These are phyloP conservation scores for Erodium trifolium DNA, from an alignment of 441 rosid species.

Conservation along the genomic window DNA sequence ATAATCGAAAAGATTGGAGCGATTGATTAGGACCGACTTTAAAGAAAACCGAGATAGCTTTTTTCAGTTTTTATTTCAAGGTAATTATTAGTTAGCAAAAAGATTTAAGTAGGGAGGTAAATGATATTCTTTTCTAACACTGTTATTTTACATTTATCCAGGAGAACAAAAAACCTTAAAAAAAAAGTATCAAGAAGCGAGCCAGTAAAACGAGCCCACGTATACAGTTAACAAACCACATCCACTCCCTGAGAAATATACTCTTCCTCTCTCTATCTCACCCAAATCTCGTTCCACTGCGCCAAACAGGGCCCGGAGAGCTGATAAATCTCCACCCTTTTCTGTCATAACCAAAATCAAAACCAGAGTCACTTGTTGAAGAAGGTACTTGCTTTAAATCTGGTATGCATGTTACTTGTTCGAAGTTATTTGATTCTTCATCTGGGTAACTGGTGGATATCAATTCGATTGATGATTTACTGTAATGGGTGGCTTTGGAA, in stretches of 20 bases:
- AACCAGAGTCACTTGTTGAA: neutral
- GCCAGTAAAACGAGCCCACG: conserved; percentile 34
- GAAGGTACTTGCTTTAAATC: neutral
- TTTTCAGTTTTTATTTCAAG: too few relatives aligned
- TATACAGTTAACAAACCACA: conserved; percentile 39
- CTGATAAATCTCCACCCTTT: neutral
- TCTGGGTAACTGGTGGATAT: neutral
- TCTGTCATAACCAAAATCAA: neutral
- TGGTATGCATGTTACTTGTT: neutral
- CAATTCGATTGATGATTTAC: neutral
- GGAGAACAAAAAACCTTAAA: neutral
- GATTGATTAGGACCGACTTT: too few relatives aligned
- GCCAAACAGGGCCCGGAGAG: neutral
- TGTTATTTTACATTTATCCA: too few relatives aligned
- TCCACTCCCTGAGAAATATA: conserved; percentile 24
- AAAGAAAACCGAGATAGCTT: too few relatives aligned
- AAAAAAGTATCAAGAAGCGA: conserved; percentile 11
- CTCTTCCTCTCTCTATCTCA: neutral
- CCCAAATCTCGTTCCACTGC: neutral
- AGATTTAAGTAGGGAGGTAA: too few relatives aligned
- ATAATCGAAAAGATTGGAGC: too few relatives aligned
- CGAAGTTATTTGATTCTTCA: neutral
- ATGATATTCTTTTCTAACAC: too few relatives aligned
- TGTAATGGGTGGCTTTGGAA: neutral
- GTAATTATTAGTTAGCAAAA: too few relatives aligned